phyloP scores from a whole-genome alignment of 192 early-diverging fungal genomes.

The Radiomyces spectabilis region DNA sequence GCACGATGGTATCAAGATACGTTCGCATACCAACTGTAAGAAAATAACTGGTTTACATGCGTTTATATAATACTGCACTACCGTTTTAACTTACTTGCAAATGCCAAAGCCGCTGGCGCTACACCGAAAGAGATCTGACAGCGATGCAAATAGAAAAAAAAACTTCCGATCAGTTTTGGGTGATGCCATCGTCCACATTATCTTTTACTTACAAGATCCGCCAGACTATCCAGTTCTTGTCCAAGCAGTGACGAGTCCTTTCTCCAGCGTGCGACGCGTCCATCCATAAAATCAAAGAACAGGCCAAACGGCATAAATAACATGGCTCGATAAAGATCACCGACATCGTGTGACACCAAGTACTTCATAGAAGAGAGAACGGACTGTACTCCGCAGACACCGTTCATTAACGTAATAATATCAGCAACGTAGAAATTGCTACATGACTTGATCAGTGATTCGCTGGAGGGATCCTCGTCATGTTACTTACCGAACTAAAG shows the following conservation, averaged over 20 bases:
- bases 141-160: background rate
- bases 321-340: slow-evolving; percentile 55
- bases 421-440: slow-evolving; percentile 78
- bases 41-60: background rate
- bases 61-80: background rate
- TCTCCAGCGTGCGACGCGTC: slow-evolving; percentile 78
- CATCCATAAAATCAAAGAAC: slow-evolving; percentile 69
- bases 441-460: too few relatives aligned
- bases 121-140: slow-evolving; percentile 41
- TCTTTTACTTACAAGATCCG: slow-evolving; percentile 73
- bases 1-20: slow-evolving; percentile 64
- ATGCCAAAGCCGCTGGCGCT: slow-evolving; percentile 26
- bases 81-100: slow-evolving; percentile 16
- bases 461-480: too few relatives aligned
- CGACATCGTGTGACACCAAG: slow-evolving; percentile 51
- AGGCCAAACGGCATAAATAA: slow-evolving; percentile 63
- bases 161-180: background rate
- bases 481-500: too few relatives aligned
- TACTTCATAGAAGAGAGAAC: slow-evolving; percentile 70
- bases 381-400: slow-evolving; percentile 66
- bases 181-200: too few relatives aligned
- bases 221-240: slow-evolving; percentile 85
- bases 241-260: slow-evolving; percentile 67
- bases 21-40: slow-evolving; percentile 69
- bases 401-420: slow-evolving; percentile 81